Conservation (phyloP, 2,329 filamentous ascomycete species). For the Sporothrix variecibatus region DNA sequence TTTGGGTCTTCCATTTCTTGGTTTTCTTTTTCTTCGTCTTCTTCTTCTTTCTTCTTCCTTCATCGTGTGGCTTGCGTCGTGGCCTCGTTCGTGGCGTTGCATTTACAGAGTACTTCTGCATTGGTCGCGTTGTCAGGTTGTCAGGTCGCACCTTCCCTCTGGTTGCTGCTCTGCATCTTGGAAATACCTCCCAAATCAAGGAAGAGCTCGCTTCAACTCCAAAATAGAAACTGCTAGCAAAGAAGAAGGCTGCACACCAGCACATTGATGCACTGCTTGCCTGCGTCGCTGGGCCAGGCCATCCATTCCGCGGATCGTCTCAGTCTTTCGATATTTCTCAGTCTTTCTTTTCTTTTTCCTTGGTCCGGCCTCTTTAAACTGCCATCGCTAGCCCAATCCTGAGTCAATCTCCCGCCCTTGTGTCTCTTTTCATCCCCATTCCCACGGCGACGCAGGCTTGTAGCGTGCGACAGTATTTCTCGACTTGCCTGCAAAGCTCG, state of each 20-base stretch:
- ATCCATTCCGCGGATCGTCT: background rate
- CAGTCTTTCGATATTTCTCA: too few species aligned
- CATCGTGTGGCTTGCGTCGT: background rate
- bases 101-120: background rate
- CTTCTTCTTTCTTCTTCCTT: background rate
- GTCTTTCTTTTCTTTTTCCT: background rate
- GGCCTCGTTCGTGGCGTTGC: background rate
- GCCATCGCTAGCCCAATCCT: conserved; percentile 4
- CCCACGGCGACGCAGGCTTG: background rate
- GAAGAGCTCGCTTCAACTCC: background rate
- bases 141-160: background rate
- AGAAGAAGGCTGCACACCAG: background rate
- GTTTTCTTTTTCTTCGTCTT: background rate
- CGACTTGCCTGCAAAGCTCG: background rate
- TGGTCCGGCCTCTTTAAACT: background rate
- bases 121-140: background rate
- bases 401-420: conserved; percentile 17
- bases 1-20: background rate
- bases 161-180: background rate
- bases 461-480: too few species aligned
- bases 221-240: background rate
- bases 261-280: background rate
- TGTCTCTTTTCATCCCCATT: background rate
- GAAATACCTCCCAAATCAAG: conserved; percentile 6
- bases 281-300: background rate